Conservation (phyloP, 768 basidiomycete genomes). For the Tricholoma bakamatsutake region DNA sequence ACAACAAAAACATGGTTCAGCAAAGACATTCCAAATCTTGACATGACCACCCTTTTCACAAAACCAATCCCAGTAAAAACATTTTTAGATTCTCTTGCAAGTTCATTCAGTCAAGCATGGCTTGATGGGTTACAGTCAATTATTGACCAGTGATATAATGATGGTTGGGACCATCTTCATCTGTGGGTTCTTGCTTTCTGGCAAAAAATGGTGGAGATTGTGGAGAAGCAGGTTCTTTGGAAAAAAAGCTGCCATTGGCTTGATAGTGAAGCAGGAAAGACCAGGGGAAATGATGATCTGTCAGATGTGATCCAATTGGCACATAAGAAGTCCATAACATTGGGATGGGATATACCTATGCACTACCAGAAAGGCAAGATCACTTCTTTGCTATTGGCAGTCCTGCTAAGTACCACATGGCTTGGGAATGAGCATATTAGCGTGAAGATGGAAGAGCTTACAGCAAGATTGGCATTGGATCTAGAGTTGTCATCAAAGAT, state of each 20-base stretch:
- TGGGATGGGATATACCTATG: too few relatives aligned
- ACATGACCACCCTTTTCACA: neutral
- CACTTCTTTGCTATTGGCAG: neutral
- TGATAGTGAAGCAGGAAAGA: neutral
- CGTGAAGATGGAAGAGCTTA: neutral
- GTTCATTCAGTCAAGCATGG: constrained; percentile 3
- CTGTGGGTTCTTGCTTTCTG: neutral
- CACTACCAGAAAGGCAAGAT: neutral
- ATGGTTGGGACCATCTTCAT: too few relatives aligned
- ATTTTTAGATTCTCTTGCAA: neutral
- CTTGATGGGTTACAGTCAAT: neutral
- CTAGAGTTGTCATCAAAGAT: neutral
- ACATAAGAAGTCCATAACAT: too few relatives aligned
- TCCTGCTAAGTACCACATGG: neutral
- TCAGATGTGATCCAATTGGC: neutral
- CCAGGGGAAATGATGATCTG: neutral
- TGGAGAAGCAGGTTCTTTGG: too few relatives aligned
- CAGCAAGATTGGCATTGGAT: neutral
- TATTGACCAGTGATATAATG: neutral
- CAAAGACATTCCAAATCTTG: neutral
- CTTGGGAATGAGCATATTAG: neutral
- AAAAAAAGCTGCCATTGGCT: too few relatives aligned
- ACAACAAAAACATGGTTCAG: neutral
- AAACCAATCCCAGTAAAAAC: neutral
- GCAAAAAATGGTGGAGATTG: neutral